Conservation (phyloP, 441 rosid genomes). For the Biscutella laevigata region DNA sequence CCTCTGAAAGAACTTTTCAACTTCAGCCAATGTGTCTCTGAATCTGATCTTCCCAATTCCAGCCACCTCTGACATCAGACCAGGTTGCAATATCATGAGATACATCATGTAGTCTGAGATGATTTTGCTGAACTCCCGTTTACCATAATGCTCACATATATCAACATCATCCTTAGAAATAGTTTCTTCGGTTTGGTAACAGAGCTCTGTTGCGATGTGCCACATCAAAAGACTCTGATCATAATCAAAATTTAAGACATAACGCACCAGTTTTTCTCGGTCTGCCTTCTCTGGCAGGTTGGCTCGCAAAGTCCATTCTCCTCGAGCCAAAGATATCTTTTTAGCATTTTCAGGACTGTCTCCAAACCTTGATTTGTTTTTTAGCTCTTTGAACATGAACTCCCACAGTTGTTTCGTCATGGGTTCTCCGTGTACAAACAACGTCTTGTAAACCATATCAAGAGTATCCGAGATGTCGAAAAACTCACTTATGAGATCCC, state of each 20-base stretch:
- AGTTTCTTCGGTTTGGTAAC: conserved; percentile 22
- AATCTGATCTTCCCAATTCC: conserved; percentile 51
- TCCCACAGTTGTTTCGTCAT: conserved; percentile 38
- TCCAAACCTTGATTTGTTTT: conserved; percentile 29
- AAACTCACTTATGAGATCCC: not conserved
- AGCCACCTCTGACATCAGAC: conserved; percentile 48
- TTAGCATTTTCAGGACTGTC: conserved; percentile 37
- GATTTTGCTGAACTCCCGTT: conserved; percentile 33
- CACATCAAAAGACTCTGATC: conserved; percentile 58
- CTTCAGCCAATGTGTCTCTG: conserved; percentile 51
- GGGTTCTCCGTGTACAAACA: conserved; percentile 27
- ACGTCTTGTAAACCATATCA: conserved; percentile 19
- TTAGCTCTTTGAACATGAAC: conserved; percentile 34
- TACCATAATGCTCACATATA: not conserved
- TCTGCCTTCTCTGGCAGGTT: not conserved
- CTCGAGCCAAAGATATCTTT: conserved; percentile 37
- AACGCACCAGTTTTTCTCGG: conserved; percentile 23
- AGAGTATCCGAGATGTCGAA: conserved; percentile 30
- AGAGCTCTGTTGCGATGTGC: conserved; percentile 60
- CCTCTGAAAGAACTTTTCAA: conserved; percentile 32
- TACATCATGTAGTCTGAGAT: conserved; percentile 56
- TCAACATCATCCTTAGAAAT: not conserved
- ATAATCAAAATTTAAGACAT: conserved; percentile 30
- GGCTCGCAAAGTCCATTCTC: conserved; percentile 37
- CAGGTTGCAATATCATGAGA: conserved; percentile 44